phyloP scores from a whole-genome alignment of 495 filamentous ascomycete genomes.

The Penicillium fimorum region DNA sequence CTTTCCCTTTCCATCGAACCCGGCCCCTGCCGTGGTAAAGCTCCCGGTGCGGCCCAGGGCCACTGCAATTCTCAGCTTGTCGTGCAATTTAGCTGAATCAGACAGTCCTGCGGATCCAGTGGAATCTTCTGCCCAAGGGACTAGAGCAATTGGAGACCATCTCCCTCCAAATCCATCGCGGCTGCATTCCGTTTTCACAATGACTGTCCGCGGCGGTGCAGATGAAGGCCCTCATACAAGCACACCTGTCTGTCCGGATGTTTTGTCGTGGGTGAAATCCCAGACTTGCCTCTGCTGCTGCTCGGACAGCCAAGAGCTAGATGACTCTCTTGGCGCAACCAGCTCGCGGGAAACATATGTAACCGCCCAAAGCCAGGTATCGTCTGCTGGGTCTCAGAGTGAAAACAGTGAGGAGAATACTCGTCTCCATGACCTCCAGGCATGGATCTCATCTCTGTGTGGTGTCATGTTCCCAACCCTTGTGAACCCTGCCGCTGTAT shows the following conservation, averaged over 20 bases:
- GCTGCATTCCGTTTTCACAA: slow-evolving; percentile 4
- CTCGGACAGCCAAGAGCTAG: slow-evolving; percentile 2
- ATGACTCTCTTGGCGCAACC: slow-evolving; percentile 13
- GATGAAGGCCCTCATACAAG: not conserved
- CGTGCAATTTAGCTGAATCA: slow-evolving; percentile 9
- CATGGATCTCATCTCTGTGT: slow-evolving; percentile 9
- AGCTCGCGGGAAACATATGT: slow-evolving; percentile 31
- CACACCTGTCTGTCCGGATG: not conserved
- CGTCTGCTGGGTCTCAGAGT: slow-evolving; percentile 6
- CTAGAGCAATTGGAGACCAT: not conserved
- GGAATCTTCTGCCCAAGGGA: slow-evolving; percentile 1
- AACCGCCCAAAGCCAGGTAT: slow-evolving; percentile 28
- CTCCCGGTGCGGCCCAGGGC: slow-evolving; percentile 4
- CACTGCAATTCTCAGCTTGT: slow-evolving; percentile 6
- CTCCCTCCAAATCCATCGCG: slow-evolving; percentile 1
- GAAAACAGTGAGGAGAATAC: not conserved
- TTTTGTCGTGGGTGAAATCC: slow-evolving; percentile 14
- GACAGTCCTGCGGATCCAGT: not conserved
- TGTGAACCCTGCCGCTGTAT: not conserved
- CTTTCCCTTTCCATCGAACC: not conserved
- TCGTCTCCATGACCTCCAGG: not conserved
- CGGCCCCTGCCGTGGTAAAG: not conserved
- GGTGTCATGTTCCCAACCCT: slow-evolving; percentile 5
- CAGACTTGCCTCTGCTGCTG: slow-evolving; percentile 25
- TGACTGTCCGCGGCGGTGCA: not conserved